Percentiles rank a stretch among this genome's conserved stretches.
These are phyloP conservation scores for Blastocystis sp. DNA, from an alignment of 352 stramenopile genomes.

Conservation along the genomic window DNA sequence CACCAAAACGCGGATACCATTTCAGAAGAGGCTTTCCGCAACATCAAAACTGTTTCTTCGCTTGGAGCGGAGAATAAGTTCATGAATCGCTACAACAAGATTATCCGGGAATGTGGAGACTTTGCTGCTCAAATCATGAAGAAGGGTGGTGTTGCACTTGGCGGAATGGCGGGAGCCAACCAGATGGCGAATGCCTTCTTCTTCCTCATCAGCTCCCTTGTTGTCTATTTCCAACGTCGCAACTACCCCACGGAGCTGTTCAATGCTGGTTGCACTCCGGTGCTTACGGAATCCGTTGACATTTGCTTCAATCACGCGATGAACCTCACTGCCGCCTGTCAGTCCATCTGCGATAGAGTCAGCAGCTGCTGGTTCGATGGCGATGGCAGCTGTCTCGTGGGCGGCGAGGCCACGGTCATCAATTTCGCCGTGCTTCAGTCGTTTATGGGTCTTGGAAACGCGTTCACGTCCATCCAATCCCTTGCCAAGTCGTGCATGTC, in stretches of 20 bases:
- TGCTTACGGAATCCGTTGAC: constrained; percentile 7
- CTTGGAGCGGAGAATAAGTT: constrained; percentile 78
- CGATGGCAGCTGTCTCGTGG: constrained; percentile 75
- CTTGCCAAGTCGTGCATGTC: constrained; percentile 35
- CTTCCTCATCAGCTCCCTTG: constrained; percentile 76
- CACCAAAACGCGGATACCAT: constrained; percentile 75
- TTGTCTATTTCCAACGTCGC: constrained; percentile 51
- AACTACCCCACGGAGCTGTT: constrained; percentile 13
- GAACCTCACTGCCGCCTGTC: background rate
- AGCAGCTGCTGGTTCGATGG: constrained; percentile 27
- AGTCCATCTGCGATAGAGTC: constrained; percentile 8
- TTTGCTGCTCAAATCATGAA: background rate
- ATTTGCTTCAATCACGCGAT: constrained; percentile 39
- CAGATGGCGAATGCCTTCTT: constrained; percentile 77
- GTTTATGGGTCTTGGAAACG: constrained; percentile 78
- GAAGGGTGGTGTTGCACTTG: constrained; percentile 74
- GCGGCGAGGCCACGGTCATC: constrained; percentile 77
- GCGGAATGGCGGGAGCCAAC: constrained; percentile 75
- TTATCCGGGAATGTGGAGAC: constrained; percentile 70
- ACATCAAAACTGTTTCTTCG: constrained; percentile 79
- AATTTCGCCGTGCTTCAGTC: constrained; percentile 79
- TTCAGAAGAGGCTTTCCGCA: constrained; percentile 78
- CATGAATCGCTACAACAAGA: constrained; percentile 76
- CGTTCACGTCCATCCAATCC: constrained; percentile 76
- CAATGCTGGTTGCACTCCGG: background rate